These are phyloP conservation scores for Alternaria consortialis DNA, from an alignment of 2,329 filamentous ascomycete species.

Conservation along the genomic window DNA sequence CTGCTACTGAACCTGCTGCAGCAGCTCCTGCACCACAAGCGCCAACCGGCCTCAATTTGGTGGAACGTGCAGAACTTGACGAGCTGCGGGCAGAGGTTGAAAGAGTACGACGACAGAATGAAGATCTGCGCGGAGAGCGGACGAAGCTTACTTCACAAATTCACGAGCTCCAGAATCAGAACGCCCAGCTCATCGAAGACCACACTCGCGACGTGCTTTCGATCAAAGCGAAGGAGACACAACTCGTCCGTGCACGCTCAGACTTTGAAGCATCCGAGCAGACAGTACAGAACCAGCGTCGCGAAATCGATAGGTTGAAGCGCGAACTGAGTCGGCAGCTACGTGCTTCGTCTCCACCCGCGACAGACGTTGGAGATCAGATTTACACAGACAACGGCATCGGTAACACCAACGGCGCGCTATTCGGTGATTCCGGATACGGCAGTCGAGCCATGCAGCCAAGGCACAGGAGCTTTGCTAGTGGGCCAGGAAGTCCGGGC, in stretches of 20 bases:
- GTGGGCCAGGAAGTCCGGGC: conserved; percentile 43
- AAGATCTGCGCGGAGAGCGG: conserved; percentile 84
- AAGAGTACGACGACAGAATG: conserved; percentile 74
- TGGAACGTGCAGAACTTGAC: conserved; percentile 92
- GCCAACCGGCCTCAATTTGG: conserved; percentile 72
- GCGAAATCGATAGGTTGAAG: conserved; percentile 93
- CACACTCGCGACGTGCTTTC: conserved; percentile 94
- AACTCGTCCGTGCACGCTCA: conserved; percentile 88
- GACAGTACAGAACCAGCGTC: conserved; percentile 80
- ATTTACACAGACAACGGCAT: conserved; percentile 67
- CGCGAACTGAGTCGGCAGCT: conserved; percentile 73
- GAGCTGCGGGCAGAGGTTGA: conserved; percentile 88
- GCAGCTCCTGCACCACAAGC: conserved; percentile 56
- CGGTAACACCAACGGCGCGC: conserved; percentile 60
- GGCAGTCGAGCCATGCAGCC: conserved; percentile 53
- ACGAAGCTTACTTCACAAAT: conserved; percentile 85
- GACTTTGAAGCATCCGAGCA: conserved; percentile 91
- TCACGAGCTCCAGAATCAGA: conserved; percentile 94
- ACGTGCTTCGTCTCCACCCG: conserved; percentile 65
- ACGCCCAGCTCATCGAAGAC: conserved; percentile 95
- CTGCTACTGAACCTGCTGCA: conserved; percentile 71
- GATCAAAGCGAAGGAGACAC: conserved; percentile 98
- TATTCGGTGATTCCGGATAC: conserved; percentile 45
- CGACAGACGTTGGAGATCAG: conserved; percentile 51
- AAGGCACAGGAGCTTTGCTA: conserved; percentile 38